phyloP scores from a whole-genome alignment of 495 filamentous ascomycete species.

The Margaritispora aquatica region DNA sequence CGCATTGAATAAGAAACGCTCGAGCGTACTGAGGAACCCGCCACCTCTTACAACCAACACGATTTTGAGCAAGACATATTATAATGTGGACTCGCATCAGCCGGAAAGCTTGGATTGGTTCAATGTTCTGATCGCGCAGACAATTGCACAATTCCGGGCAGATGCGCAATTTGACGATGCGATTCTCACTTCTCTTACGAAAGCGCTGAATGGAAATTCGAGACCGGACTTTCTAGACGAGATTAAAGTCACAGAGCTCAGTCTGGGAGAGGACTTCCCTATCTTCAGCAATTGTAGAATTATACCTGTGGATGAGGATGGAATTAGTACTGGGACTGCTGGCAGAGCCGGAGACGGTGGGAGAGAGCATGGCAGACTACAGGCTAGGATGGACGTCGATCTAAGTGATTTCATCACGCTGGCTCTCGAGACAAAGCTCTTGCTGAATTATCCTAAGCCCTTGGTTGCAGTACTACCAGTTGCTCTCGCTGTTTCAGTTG shows the following conservation, averaged over 20 bases:
- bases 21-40: conserved; percentile 61
- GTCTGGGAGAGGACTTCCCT: conserved; percentile 91
- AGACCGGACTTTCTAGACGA: conserved; percentile 90
- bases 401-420: conserved; percentile 91
- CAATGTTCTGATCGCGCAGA: conserved; percentile 95
- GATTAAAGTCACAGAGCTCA: conserved; percentile 89
- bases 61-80: conserved; percentile 94
- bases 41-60: conserved; percentile 74
- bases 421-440: conserved; percentile 85
- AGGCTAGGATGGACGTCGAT: conserved; percentile 95
- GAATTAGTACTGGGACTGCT: conserved; percentile 28
- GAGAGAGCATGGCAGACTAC: conserved; percentile 62
- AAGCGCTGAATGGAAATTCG: conserved; percentile 73
- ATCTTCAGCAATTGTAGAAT: conserved; percentile 99
- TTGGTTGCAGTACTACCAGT: conserved; percentile 88
- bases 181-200: conserved; percentile 88
- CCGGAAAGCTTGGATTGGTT: conserved; percentile 99
- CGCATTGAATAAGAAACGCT: conserved; percentile 64
- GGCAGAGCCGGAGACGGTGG: conserved; percentile 4
- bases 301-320: conserved; percentile 72
- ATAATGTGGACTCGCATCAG: conserved; percentile 91
- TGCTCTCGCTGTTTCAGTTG: conserved; percentile 81
- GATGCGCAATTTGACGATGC: conserved; percentile 88
- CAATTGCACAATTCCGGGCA: conserved; percentile 87
- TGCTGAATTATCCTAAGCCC: conserved; percentile 89